phyloP scores from a whole-genome alignment of 768 basidiomycete species.

The Boletus sp. region DNA sequence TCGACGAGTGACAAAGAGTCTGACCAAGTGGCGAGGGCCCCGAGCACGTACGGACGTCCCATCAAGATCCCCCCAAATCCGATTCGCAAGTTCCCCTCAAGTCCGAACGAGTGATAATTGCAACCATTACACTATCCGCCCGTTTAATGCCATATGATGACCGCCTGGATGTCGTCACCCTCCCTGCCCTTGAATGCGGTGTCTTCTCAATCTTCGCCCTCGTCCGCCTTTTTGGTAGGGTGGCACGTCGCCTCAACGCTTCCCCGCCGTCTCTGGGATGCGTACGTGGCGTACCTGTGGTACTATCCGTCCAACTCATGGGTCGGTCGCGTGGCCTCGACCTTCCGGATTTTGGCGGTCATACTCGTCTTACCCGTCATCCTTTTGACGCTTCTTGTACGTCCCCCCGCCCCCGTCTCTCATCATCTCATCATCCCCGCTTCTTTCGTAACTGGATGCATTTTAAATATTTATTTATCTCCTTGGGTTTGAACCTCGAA shows the following conservation, averaged over 20 bases:
- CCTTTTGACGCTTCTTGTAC: slow-evolving; percentile 63
- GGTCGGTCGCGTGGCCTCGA: slow-evolving; percentile 62
- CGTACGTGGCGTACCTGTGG: slow-evolving; percentile 63
- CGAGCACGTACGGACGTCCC: neutral
- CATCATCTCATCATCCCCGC: slow-evolving; percentile 4
- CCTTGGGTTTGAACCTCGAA: neutral
- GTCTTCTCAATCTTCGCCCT: slow-evolving; percentile 9
- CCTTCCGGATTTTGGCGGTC: slow-evolving; percentile 61
- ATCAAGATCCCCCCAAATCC: neutral
- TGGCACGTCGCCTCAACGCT: slow-evolving; percentile 15
- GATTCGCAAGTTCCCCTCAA: neutral
- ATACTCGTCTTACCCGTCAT: slow-evolving; percentile 47
- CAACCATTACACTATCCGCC: slow-evolving; percentile 5
- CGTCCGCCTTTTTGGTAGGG: slow-evolving; percentile 18
- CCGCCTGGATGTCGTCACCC: slow-evolving; percentile 4
- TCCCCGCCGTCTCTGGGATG: slow-evolving; percentile 50
- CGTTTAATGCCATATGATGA: slow-evolving; percentile 11
- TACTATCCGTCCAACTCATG: slow-evolving; percentile 61
- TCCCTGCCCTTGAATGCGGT: slow-evolving; percentile 5
- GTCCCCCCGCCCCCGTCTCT: slow-evolving; percentile 21
- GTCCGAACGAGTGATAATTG: neutral
- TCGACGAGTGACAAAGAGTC: slow-evolving; percentile 8
- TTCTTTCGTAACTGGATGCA: slow-evolving; percentile 10
- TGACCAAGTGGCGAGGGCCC: neutral
- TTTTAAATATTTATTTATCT: slow-evolving; percentile 2